These are phyloP conservation scores for Scheffersomyces illinoinensis DNA, from an alignment of 1,139 yeast species.

Conservation along the genomic window DNA sequence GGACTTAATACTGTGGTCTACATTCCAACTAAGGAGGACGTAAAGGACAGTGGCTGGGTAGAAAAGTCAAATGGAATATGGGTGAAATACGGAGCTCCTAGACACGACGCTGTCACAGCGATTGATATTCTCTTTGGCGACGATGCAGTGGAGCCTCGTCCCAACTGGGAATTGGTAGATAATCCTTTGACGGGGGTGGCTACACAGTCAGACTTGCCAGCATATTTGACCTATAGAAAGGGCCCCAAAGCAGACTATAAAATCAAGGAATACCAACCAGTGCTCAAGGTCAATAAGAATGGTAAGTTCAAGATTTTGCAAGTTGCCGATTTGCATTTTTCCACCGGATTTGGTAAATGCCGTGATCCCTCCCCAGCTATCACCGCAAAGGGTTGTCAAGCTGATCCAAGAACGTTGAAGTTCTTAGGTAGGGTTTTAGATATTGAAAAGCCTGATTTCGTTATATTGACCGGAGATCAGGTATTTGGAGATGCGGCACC, in stretches of 20 bases:
- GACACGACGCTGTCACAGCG: conserved; percentile 33
- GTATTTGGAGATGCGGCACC: conserved; percentile 69
- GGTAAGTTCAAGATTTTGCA: conserved; percentile 75
- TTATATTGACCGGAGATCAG: conserved; percentile 86
- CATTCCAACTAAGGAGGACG: conserved; percentile 34
- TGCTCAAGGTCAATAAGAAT: conserved; percentile 30
- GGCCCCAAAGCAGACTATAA: conserved; percentile 26
- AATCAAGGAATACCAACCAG: conserved; percentile 15
- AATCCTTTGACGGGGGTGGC: conserved; percentile 25
- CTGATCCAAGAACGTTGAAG: conserved; percentile 67
- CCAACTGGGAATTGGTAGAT: conserved; percentile 57
- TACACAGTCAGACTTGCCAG: conserved; percentile 17
- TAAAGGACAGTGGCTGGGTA: conserved; percentile 37
- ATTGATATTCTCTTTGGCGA: conserved; percentile 70
- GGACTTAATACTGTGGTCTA: conserved; percentile 22
- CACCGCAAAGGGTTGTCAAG: conserved; percentile 53
- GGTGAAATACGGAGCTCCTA: conserved; percentile 43
- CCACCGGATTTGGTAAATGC: conserved; percentile 76
- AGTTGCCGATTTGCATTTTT: conserved; percentile 82
- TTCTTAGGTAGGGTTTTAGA: conserved; percentile 69
- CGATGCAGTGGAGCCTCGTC: conserved; percentile 77
- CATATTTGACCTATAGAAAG: conserved; percentile 32
- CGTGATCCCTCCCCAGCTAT: conserved; percentile 63
- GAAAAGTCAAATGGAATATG: conserved; percentile 46
- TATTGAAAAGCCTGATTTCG: conserved; percentile 74